These are phyloP conservation scores for Penicillium sp. DNA, from an alignment of 2,329 filamentous ascomycete species.

Conservation along the genomic window DNA sequence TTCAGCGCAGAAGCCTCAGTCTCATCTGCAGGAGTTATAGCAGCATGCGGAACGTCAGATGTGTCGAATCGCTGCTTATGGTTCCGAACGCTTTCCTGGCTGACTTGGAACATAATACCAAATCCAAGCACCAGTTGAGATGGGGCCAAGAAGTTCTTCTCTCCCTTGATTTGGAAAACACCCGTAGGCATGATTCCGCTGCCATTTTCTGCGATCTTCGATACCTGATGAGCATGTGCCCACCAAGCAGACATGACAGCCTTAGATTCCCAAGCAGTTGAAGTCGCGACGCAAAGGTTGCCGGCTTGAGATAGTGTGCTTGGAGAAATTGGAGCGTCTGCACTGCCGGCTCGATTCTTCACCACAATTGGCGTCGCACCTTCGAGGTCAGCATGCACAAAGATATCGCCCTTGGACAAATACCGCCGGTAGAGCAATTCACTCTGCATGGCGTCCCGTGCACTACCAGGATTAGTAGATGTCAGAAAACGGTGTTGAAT, in stretches of 20 bases:
- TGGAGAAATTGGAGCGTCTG: slow-evolving; percentile 84
- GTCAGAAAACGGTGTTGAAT: not conserved
- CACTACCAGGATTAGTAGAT: slow-evolving; percentile 40
- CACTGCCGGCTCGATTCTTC: slow-evolving; percentile 76
- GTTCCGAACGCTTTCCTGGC: slow-evolving; percentile 77
- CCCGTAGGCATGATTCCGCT: slow-evolving; percentile 74
- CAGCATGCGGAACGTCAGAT: slow-evolving; percentile 13
- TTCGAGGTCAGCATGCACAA: slow-evolving; percentile 84
- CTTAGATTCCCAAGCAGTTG: slow-evolving; percentile 92
- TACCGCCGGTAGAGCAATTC: slow-evolving; percentile 88
- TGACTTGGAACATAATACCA: slow-evolving; percentile 82
- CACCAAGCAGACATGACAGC: slow-evolving; percentile 95
- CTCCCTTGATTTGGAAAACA: slow-evolving; percentile 75
- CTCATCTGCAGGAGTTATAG: slow-evolving; percentile 23
- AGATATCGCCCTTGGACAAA: slow-evolving; percentile 83
- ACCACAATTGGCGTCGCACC: slow-evolving; percentile 84
- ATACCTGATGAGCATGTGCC: slow-evolving; percentile 86
- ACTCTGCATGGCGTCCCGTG: slow-evolving; percentile 83
- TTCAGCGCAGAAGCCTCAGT: slow-evolving; percentile 17
- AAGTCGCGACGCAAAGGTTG: slow-evolving; percentile 77
- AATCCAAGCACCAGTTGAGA: slow-evolving; percentile 85
- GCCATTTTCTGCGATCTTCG: slow-evolving; percentile 75
- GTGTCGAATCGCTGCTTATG: slow-evolving; percentile 66
- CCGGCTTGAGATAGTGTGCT: slow-evolving; percentile 90
- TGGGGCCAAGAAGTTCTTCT: slow-evolving; percentile 88